These are phyloP conservation scores for Mollisiaceae sp. DNA, from an alignment of 2,329 filamentous ascomycete species.

Conservation along the genomic window DNA sequence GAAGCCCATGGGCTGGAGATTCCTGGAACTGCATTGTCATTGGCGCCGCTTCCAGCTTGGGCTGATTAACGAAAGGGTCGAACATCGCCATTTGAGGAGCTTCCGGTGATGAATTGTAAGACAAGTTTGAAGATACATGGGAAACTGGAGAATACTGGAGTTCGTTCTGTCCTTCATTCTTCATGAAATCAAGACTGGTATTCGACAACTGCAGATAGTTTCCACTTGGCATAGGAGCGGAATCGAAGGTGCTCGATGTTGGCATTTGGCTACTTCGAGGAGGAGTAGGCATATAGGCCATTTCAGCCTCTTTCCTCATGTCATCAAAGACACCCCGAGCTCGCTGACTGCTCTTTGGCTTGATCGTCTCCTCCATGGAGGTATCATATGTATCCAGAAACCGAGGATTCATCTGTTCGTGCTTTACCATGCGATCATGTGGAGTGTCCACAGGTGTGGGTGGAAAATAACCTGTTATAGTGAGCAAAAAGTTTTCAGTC, in stretches of 20 bases:
- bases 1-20: neutral
- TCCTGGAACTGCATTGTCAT: conserved; percentile 18
- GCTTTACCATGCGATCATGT: conserved; percentile 48
- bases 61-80: conserved; percentile 51
- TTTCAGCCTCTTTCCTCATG: conserved; percentile 61
- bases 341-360: conserved; percentile 55
- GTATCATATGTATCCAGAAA: conserved; percentile 68
- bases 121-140: conserved; percentile 52
- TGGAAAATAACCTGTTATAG: conserved; percentile 62
- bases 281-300: conserved; percentile 58
- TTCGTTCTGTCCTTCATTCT: conserved; percentile 32
- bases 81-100: conserved; percentile 54
- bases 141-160: conserved; percentile 38
- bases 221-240: conserved; percentile 58
- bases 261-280: conserved; percentile 58
- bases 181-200: conserved; percentile 52
- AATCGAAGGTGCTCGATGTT: conserved; percentile 51
- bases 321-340: conserved; percentile 62
- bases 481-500: conserved; percentile 27
- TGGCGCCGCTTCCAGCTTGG: conserved; percentile 44
- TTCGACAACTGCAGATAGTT: conserved; percentile 60
- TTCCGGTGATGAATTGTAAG: conserved; percentile 58
- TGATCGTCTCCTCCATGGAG: conserved; percentile 70
- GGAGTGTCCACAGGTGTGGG: conserved; percentile 72
- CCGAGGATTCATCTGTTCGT: conserved; percentile 48